These are phyloP conservation scores for Mycena floridula DNA, from an alignment of 768 basidiomycete genomes.

Conservation along the genomic window DNA sequence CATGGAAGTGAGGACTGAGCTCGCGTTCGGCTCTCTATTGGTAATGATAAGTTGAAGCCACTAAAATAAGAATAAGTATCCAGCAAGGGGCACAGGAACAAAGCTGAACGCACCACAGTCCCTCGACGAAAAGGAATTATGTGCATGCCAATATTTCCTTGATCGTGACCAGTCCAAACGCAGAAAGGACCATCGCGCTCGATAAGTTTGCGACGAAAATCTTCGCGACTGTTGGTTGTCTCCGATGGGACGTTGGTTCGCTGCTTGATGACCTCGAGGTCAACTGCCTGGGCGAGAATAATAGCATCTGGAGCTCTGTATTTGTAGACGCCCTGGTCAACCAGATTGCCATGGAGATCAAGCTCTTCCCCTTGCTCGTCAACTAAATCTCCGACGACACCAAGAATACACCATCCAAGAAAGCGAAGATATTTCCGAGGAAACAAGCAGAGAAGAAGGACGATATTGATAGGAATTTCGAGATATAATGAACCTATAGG, in stretches of 20 bases:
- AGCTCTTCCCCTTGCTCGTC: not conserved
- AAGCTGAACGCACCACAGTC: constrained; percentile 9
- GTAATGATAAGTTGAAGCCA: constrained; percentile 16
- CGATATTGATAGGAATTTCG: constrained; percentile 9
- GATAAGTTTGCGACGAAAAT: constrained; percentile 7
- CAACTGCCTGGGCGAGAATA: constrained; percentile 7
- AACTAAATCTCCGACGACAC: constrained; percentile 6
- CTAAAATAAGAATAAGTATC: constrained; percentile 9
- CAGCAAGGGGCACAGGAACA: not conserved
- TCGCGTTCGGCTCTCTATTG: constrained; percentile 14
- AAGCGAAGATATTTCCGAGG: constrained; percentile 15
- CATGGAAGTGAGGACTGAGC: constrained; percentile 1
- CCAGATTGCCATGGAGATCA: not conserved
- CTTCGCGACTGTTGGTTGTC: constrained; percentile 4
- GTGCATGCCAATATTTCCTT: constrained; percentile 12
- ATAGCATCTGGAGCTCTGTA: not conserved
- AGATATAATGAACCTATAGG: too few species aligned
- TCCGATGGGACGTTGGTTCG: constrained; percentile 11
- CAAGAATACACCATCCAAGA: constrained; percentile 17
- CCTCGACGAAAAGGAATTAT: constrained; percentile 14
- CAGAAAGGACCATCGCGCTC: constrained; percentile 9
- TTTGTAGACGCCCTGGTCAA: constrained; percentile 7
- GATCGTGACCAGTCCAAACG: not conserved
- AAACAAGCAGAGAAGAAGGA: constrained; percentile 6
- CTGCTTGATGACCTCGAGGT: constrained; percentile 16